Evolutionary conservation across 176 grass and related monocot genomes (phyloP).

Genomic region (Aegilops umbellulata): DNA sequence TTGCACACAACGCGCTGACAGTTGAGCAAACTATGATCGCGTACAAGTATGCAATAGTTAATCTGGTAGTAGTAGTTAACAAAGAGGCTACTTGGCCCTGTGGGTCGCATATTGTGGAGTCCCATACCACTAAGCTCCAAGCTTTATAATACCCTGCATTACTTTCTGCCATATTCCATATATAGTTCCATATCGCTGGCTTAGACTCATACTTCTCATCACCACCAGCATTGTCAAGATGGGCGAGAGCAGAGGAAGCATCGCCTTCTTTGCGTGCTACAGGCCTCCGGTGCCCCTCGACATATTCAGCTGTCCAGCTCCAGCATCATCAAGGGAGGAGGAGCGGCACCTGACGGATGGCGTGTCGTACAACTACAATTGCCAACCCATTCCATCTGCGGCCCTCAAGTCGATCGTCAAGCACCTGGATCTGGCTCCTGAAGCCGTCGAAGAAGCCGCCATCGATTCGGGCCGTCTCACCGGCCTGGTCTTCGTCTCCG

Average conservation of each 20-base stretch:
- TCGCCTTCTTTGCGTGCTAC: constrained; percentile 44
- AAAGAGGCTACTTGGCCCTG: background rate
- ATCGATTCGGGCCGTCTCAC: background rate
- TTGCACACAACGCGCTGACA: background rate
- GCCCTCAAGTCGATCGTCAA: background rate
- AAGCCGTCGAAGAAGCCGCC: background rate
- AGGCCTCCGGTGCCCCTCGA: constrained; percentile 34
- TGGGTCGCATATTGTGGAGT: background rate
- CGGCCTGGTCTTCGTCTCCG: constrained; percentile 45
- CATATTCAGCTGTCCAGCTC: constrained; percentile 35
- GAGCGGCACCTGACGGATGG: constrained; percentile 25
- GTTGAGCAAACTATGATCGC: background rate
- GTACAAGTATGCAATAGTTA: background rate
- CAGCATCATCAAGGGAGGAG: background rate
- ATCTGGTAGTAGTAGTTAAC: background rate
- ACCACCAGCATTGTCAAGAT: background rate
- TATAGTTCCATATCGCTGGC: background rate
- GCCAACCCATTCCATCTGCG: background rate
- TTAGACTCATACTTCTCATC: background rate
- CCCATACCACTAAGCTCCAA: background rate
- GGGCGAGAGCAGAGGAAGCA: constrained; percentile 38
- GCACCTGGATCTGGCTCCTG: background rate
- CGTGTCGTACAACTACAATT: constrained; percentile 40
- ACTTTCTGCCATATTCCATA: background rate
- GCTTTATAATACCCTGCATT: background rate